phyloP scores from a whole-genome alignment of 495 filamentous ascomycete species.

The Aspergillus kassunensis region DNA sequence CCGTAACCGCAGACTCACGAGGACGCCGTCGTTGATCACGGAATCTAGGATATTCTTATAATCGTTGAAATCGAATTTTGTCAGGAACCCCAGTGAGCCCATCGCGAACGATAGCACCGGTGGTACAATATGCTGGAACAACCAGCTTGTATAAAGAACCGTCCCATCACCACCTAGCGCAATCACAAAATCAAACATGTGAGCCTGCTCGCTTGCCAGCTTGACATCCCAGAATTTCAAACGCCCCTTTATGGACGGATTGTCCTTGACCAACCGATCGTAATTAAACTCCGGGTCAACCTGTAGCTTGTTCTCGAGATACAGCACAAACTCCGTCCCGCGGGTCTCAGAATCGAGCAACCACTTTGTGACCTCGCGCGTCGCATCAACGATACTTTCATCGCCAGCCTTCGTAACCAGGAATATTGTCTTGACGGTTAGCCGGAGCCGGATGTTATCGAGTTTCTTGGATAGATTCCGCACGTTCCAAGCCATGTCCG shows the following conservation, averaged over 20 bases:
- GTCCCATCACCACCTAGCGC: conserved; percentile 97
- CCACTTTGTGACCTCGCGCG: conserved; percentile 76
- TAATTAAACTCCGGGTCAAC: conserved; percentile 69
- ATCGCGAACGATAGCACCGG: conserved; percentile 88
- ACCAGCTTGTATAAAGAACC: conserved; percentile 90
- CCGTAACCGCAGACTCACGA: conserved; percentile 78
- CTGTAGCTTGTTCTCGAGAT: conserved; percentile 71
- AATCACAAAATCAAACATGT: conserved; percentile 89
- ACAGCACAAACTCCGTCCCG: conserved; percentile 66
- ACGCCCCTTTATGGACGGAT: conserved; percentile 53
- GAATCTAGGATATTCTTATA: conserved; percentile 65
- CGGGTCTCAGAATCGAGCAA: conserved; percentile 75
- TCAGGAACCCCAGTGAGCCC: conserved; percentile 90
- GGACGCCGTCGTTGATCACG: conserved; percentile 79
- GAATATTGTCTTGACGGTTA: conserved; percentile 79
- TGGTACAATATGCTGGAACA: conserved; percentile 95
- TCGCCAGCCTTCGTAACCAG: conserved; percentile 88
- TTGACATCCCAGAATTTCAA: conserved; percentile 79
- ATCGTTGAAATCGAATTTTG: conserved; percentile 86
- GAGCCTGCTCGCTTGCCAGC: conserved; percentile 71
- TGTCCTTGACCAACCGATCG: conserved; percentile 52
- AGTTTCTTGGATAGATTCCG: conserved; percentile 84
- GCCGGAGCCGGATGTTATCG: conserved; percentile 70
- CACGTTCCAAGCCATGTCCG: conserved; percentile 94
- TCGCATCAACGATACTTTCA: conserved; percentile 70